phyloP scores from a whole-genome alignment of 352 stramenopile species.

The Globisporangium paroecandrum region DNA sequence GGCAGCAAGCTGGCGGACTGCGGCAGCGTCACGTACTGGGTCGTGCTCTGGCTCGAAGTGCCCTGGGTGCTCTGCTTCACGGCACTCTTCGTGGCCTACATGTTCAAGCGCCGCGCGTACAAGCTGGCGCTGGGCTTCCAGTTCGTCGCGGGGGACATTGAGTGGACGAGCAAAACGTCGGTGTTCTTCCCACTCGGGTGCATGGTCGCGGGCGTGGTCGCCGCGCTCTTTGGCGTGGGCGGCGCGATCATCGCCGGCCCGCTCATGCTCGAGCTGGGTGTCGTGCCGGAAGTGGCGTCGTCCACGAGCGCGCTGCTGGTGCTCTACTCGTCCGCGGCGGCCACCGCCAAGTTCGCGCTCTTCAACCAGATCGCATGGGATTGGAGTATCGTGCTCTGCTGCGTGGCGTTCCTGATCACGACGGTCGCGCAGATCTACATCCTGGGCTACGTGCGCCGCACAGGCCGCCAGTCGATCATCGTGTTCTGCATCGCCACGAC shows the following conservation, averaged over 20 bases:
- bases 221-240: constrained; percentile 47
- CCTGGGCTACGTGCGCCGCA: constrained; percentile 44
- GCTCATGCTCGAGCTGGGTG: constrained; percentile 56
- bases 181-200: constrained; percentile 35
- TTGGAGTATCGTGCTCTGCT: constrained; percentile 36
- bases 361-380: constrained; percentile 52
- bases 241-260: constrained; percentile 54
- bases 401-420: constrained; percentile 43
- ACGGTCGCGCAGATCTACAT: constrained; percentile 49
- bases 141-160: constrained; percentile 37
- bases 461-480: constrained; percentile 48
- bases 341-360: constrained; percentile 48
- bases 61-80: constrained; percentile 51
- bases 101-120: constrained; percentile 34
- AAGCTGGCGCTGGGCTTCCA: constrained; percentile 40
- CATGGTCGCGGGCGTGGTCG: constrained; percentile 36
- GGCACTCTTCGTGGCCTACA: constrained; percentile 23
- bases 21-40: constrained; percentile 22
- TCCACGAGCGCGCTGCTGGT: constrained; percentile 49
- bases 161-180: constrained; percentile 39
- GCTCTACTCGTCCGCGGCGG: constrained; percentile 45
- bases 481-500: constrained; percentile 47
- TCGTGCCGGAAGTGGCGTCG: constrained; percentile 47
- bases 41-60: constrained; percentile 40
- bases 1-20: constrained; percentile 16